These are phyloP conservation scores for Talaromyces proteolyticus DNA, from an alignment of 495 filamentous ascomycete species.

Conservation along the genomic window DNA sequence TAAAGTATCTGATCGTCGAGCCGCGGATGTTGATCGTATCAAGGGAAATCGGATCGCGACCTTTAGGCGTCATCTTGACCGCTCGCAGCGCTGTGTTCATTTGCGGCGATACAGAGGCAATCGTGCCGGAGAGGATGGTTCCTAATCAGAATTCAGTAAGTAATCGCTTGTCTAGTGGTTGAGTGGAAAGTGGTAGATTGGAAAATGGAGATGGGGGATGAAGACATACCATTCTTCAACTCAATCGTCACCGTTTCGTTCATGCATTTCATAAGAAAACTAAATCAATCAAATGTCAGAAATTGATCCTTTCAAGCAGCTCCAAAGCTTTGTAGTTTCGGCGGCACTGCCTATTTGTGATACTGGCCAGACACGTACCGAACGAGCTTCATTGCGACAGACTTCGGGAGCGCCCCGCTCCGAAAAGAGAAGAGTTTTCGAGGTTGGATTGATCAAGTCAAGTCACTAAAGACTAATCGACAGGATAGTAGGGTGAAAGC, in stretches of 20 bases:
- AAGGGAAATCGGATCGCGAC: slow-evolving; percentile 76
- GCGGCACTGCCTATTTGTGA: slow-evolving; percentile 10
- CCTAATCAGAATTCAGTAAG: slow-evolving; percentile 40
- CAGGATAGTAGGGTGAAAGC: too few species aligned
- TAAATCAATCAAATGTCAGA: slow-evolving; percentile 25
- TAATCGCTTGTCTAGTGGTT: slow-evolving; percentile 8
- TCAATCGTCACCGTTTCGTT: slow-evolving; percentile 98
- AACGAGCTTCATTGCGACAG: slow-evolving; percentile 89
- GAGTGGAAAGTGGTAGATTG: too few species aligned
- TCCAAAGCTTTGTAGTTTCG: too few species aligned
- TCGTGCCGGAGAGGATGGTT: slow-evolving; percentile 92
- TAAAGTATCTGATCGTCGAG: slow-evolving; percentile 87
- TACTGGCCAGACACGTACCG: slow-evolving; percentile 60
- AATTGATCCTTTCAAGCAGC: slow-evolving; percentile 9
- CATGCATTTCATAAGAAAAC: slow-evolving; percentile 97
- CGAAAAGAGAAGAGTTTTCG: not conserved
- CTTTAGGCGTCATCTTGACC: slow-evolving; percentile 89
- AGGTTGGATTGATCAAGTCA: not conserved
- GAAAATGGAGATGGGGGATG: not conserved
- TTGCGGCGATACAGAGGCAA: slow-evolving; percentile 87
- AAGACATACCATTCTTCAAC: slow-evolving; percentile 80
- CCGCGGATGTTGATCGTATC: slow-evolving; percentile 97
- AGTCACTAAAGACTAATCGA: too few species aligned
- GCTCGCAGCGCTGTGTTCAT: slow-evolving; percentile 95
- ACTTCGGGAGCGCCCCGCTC: not conserved